These are phyloP conservation scores for Aspergillus pseudoglaucus DNA, from an alignment of 2,329 filamentous ascomycete species.

Conservation along the genomic window DNA sequence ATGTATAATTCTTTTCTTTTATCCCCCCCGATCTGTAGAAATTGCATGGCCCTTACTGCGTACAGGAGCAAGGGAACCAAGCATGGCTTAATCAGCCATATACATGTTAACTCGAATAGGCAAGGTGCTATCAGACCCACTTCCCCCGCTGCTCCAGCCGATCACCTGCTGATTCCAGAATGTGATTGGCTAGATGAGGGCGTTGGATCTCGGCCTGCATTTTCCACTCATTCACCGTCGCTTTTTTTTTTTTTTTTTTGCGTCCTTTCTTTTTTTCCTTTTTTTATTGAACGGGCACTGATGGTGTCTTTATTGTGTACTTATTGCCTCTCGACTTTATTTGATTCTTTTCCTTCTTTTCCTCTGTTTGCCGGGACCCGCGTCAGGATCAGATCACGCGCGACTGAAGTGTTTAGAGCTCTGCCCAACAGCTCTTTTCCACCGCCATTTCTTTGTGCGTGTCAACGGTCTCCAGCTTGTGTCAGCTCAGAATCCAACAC, in stretches of 20 bases:
- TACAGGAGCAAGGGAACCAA: no score
- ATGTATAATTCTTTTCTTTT: no score
- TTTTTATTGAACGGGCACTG: background rate
- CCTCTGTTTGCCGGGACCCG: no score
- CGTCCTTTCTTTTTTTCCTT: background rate
- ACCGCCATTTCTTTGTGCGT: background rate
- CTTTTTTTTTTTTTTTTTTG: slow-evolving; percentile 6
- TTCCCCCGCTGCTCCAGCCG: background rate
- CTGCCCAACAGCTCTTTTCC: slow-evolving; percentile 1
- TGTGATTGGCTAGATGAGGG: background rate
- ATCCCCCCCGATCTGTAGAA: no score
- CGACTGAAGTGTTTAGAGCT: no score
- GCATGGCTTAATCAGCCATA: background rate
- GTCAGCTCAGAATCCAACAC: no score
- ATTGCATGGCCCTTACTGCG: no score
- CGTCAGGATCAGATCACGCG: no score
- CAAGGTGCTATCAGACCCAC: background rate
- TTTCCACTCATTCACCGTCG: slow-evolving; percentile 1
- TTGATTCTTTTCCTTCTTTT: no score
- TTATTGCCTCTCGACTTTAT: no score
- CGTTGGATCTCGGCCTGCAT: slow-evolving; percentile 3
- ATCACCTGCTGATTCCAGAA: background rate
- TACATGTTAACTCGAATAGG: background rate
- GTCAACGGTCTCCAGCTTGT: no score
- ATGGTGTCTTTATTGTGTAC: no score